These are phyloP conservation scores for Plectranthus barbatus DNA, from an alignment of 257 asterid species.

Conservation along the genomic window DNA sequence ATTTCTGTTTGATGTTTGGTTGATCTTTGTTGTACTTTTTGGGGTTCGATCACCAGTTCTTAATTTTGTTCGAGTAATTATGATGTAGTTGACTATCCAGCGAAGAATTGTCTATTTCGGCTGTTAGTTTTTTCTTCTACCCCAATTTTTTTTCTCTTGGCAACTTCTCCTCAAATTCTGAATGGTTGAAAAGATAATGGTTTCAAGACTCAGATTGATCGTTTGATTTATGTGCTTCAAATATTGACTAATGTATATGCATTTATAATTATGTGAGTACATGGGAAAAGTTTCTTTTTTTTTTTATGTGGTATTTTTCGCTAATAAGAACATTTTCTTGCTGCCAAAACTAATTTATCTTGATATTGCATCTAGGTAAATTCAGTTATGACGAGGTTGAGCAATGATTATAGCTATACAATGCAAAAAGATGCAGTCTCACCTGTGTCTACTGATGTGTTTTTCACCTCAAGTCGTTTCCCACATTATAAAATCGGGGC, in stretches of 20 bases:
- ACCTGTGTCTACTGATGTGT: slow-evolving; percentile 75
- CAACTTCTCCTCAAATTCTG: neutral
- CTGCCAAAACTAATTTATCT: slow-evolving; percentile 4
- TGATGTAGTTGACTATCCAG: neutral
- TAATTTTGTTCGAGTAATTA: neutral
- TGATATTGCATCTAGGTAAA: slow-evolving; percentile 17
- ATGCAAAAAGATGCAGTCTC: slow-evolving; percentile 62
- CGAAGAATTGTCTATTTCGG: neutral
- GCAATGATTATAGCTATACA: slow-evolving; percentile 55
- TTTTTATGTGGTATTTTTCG: neutral
- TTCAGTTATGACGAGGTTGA: slow-evolving; percentile 55
- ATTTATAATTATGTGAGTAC: neutral
- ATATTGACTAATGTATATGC: neutral
- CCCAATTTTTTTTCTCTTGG: neutral
- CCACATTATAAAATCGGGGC: slow-evolving; percentile 73
- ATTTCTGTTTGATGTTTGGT: neutral
- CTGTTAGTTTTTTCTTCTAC: no score
- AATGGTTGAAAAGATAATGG: slow-evolving; percentile 13
- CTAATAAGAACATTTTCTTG: neutral
- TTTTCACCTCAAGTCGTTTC: slow-evolving; percentile 60
- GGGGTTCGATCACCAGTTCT: slow-evolving; percentile 5
- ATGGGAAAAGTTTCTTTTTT: neutral
- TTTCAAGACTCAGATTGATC: slow-evolving; percentile 12
- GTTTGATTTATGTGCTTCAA: neutral
- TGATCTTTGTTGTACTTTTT: neutral